Percentiles rank a stretch among this genome's conserved stretches.
phyloP scores from a whole-genome alignment of 108 stramenopile species.

The Pseudonitzschia delicatissima region DNA sequence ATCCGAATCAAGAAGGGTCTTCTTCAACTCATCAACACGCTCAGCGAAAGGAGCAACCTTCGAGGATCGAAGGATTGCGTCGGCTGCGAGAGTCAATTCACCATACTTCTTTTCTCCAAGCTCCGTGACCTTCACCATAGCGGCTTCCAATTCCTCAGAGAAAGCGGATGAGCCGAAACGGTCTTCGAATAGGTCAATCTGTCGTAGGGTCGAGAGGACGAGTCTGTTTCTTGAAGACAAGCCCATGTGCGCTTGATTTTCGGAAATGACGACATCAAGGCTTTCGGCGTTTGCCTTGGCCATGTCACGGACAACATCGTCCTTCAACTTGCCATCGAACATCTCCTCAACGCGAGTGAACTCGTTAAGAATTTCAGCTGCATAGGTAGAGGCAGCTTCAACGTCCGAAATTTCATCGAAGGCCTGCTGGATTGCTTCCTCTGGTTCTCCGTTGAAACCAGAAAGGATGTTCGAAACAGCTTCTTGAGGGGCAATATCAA shows the following conservation, averaged over 20 bases:
- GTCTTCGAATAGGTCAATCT: slow-evolving; percentile 70
- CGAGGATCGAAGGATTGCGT: slow-evolving; percentile 63
- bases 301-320: slow-evolving; percentile 87
- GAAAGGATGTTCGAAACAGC: slow-evolving; percentile 68
- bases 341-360: slow-evolving; percentile 85
- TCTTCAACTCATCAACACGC: slow-evolving; percentile 77
- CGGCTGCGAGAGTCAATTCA: slow-evolving; percentile 81
- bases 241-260: slow-evolving; percentile 78
- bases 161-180: slow-evolving; percentile 57
- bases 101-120: slow-evolving; percentile 83
- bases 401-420: slow-evolving; percentile 46
- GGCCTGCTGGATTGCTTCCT: slow-evolving; percentile 47
- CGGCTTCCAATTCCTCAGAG: slow-evolving; percentile 51
- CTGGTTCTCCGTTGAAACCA: slow-evolving; percentile 68
- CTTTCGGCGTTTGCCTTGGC: slow-evolving; percentile 79
- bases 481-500: slow-evolving; percentile 39
- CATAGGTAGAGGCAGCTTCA: slow-evolving; percentile 53
- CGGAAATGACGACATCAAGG: slow-evolving; percentile 77
- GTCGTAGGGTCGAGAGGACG: slow-evolving; percentile 72
- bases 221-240: slow-evolving; percentile 48
- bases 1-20: slow-evolving; percentile 56
- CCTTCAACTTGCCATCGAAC: slow-evolving; percentile 78
- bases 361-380: slow-evolving; percentile 63
- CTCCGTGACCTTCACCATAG: slow-evolving; percentile 50
- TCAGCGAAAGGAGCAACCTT: slow-evolving; percentile 81